A percentile compares a stretch with the other conserved stretches of the same genome.
phyloP scores from a whole-genome alignment of 1,284 basidiomycete species.

The Dichomitus squalens region DNA sequence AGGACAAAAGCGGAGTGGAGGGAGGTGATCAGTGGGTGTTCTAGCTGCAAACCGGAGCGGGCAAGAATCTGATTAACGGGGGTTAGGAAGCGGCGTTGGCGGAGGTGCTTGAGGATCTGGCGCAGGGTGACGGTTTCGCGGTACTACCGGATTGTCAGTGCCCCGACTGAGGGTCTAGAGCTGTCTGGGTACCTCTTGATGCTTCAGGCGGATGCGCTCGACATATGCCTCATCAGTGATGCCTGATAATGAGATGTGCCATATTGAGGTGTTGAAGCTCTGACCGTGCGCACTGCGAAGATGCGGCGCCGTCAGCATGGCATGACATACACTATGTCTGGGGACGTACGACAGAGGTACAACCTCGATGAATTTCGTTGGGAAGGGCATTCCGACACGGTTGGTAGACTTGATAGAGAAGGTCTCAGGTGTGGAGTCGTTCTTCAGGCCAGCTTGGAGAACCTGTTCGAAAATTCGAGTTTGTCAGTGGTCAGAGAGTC shows the following conservation, averaged over 20 bases:
- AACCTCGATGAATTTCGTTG: slow-evolving; percentile 71
- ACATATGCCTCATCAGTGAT: slow-evolving; percentile 57
- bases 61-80: slow-evolving; percentile 65
- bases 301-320: background rate
- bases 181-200: slow-evolving; percentile 57
- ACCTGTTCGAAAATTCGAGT: slow-evolving; percentile 35
- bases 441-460: slow-evolving; percentile 62
- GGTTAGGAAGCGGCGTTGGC: slow-evolving; percentile 71
- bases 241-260: slow-evolving; percentile 67
- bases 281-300: slow-evolving; percentile 56
- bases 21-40: slow-evolving; percentile 72
- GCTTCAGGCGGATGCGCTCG: slow-evolving; percentile 48
- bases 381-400: slow-evolving; percentile 55
- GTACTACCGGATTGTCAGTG: slow-evolving; percentile 44
- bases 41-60: slow-evolving; percentile 58
- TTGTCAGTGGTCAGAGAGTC: background rate
- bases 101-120: slow-evolving; percentile 78
- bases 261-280: slow-evolving; percentile 77
- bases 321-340: background rate
- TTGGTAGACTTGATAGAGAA: slow-evolving; percentile 62
- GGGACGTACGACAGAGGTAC: slow-evolving; percentile 66
- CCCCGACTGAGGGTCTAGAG: background rate
- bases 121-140: slow-evolving; percentile 66
- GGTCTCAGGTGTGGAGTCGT: slow-evolving; percentile 63
- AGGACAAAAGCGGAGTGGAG: slow-evolving; percentile 70